Percentiles rank a stretch among this genome's conserved stretches.
Conservation (phyloP, 208 protist species). For the Leishmania braziliensis region DNA sequence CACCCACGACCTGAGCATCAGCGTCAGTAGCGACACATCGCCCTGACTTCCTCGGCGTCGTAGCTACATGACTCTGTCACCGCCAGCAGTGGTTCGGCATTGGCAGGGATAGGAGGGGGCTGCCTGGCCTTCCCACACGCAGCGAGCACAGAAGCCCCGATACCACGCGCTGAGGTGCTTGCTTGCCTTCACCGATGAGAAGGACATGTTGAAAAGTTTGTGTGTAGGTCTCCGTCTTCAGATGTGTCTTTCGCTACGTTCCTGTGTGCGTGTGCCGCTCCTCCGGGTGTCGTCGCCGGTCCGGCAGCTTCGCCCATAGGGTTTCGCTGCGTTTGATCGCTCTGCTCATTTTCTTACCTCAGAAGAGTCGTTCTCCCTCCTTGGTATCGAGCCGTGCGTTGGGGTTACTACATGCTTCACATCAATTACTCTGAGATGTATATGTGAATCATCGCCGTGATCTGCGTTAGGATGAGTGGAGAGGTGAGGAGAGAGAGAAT, state of each 20-base stretch:
- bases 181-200: background rate
- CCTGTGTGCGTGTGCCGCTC: too few relatives aligned
- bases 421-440: slow-evolving; percentile 20
- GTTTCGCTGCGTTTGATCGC: background rate
- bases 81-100: too few relatives aligned
- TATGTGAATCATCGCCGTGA: slow-evolving; percentile 4
- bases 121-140: background rate
- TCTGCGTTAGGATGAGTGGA: background rate
- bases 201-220: background rate
- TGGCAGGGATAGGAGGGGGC: background rate
- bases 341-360: slow-evolving; percentile 1
- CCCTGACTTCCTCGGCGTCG: too few relatives aligned
- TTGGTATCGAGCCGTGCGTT: background rate
- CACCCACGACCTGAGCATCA: too few relatives aligned
- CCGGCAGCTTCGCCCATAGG: too few relatives aligned
- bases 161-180: background rate
- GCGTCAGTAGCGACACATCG: too few relatives aligned
- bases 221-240: background rate
- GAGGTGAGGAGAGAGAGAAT: background rate
- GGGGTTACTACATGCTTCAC: background rate
- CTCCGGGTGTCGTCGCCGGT: too few relatives aligned
- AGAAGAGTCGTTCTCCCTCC: background rate
- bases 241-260: background rate
- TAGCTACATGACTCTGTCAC: too few relatives aligned
- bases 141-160: background rate